A percentile compares a stretch with the other conserved stretches of the same genome.
phyloP scores from a whole-genome alignment of 768 basidiomycete species.

The Termitomyces sp. region DNA sequence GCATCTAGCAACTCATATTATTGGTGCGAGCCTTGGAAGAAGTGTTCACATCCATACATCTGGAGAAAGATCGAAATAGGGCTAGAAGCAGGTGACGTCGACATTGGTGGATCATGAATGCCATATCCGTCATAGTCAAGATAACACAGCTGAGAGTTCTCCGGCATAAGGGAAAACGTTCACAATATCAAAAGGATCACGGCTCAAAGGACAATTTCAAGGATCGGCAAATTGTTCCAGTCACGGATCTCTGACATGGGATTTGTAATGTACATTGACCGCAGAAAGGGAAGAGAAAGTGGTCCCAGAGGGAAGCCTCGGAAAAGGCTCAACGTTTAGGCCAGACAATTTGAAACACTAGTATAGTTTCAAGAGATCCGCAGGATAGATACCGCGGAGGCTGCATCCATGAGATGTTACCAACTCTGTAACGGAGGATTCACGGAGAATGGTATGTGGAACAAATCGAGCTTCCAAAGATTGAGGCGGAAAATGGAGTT shows the following conservation, averaged over 20 bases:
- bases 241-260: neutral
- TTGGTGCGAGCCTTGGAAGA: neutral
- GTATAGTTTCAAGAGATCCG: neutral
- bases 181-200: neutral
- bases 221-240: neutral
- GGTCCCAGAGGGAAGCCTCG: neutral
- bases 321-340: neutral
- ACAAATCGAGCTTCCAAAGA: neutral
- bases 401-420: neutral
- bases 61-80: neutral
- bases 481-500: neutral
- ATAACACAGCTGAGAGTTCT: neutral
- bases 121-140: neutral
- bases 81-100: neutral
- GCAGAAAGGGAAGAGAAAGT: neutral
- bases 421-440: neutral
- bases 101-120: neutral
- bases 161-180: neutral
- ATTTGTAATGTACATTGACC: neutral
- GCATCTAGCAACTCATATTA: neutral
- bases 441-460: neutral
- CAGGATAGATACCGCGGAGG: neutral
- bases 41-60: neutral
- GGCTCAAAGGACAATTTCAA: neutral
- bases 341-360: neutral